phyloP scores from a whole-genome alignment of 163 green algal genomes.

The Coccomyxa subellipsoidea region DNA sequence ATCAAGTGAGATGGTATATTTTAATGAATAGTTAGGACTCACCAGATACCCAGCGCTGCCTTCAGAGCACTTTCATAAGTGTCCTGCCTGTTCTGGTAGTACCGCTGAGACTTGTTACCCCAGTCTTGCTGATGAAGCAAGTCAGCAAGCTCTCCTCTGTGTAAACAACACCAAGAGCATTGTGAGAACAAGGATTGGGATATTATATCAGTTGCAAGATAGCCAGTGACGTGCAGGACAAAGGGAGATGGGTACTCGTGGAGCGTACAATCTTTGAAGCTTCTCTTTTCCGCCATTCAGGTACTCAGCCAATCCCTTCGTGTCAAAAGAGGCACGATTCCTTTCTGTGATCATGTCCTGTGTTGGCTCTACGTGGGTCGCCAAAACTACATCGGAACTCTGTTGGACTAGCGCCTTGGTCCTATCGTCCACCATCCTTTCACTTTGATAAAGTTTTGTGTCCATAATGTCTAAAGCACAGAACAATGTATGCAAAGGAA shows the following conservation, averaged over 20 bases:
- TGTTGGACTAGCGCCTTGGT: conserved; percentile 45
- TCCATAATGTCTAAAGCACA: not conserved
- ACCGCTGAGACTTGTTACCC: conserved; percentile 70
- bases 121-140: conserved; percentile 58
- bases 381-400: conserved; percentile 45
- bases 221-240: not conserved
- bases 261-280: conserved; percentile 58
- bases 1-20: not conserved
- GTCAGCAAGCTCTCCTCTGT: conserved; percentile 55
- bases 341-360: conserved; percentile 71
- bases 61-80: conserved; percentile 74
- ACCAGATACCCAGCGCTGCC: conserved; percentile 78
- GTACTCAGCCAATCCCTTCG: conserved; percentile 54
- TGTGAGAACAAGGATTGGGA: too few species aligned
- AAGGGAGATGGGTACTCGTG: not conserved
- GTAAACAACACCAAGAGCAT: not conserved
- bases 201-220: not conserved
- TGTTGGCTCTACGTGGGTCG: conserved; percentile 52
- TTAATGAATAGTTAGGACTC: not conserved
- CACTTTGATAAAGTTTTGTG: not conserved
- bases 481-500: too few species aligned
- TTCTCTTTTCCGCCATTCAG: conserved; percentile 71
- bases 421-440: conserved; percentile 30
- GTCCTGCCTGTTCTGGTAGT: conserved; percentile 77
- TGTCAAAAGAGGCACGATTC: conserved; percentile 55